phyloP scores from a whole-genome alignment of 2,329 filamentous ascomycete species.

The Tolypocladium endophyticum region DNA sequence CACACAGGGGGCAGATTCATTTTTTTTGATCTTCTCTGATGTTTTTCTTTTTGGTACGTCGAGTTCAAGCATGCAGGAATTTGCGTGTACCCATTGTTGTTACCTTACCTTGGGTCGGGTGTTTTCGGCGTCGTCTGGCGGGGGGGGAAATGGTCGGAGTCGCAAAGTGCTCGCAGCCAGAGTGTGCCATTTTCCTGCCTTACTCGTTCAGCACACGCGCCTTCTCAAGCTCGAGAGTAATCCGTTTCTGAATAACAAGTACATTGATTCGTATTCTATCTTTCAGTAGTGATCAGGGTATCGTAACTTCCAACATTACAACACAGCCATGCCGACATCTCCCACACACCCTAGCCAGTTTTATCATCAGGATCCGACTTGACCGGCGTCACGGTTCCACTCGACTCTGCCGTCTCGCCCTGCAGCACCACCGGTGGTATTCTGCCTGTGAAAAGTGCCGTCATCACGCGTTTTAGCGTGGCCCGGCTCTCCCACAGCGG shows the following conservation, averaged over 20 bases:
- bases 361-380: background rate
- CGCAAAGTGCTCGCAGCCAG: too few relatives aligned
- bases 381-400: constrained; percentile 3
- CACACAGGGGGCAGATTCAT: constrained; percentile 17
- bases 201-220: too few relatives aligned
- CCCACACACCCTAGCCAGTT: background rate
- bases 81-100: too few relatives aligned
- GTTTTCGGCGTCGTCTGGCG: too few relatives aligned
- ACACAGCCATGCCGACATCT: too few relatives aligned
- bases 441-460: constrained; percentile 7
- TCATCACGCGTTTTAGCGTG: constrained; percentile 29
- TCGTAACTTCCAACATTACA: background rate
- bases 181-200: too few relatives aligned
- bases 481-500: constrained; percentile 69
- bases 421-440: background rate
- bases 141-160: too few relatives aligned
- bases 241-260: background rate
- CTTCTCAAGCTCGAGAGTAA: too few relatives aligned
- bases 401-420: background rate
- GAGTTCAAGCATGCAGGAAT: background rate
- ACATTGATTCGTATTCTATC: background rate
- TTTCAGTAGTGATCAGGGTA: background rate
- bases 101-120: too few relatives aligned
- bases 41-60: background rate
- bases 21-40: background rate